Evolutionary conservation across 345 rosid genomes (phyloP).

Genomic region (Pistacia vera): DNA sequence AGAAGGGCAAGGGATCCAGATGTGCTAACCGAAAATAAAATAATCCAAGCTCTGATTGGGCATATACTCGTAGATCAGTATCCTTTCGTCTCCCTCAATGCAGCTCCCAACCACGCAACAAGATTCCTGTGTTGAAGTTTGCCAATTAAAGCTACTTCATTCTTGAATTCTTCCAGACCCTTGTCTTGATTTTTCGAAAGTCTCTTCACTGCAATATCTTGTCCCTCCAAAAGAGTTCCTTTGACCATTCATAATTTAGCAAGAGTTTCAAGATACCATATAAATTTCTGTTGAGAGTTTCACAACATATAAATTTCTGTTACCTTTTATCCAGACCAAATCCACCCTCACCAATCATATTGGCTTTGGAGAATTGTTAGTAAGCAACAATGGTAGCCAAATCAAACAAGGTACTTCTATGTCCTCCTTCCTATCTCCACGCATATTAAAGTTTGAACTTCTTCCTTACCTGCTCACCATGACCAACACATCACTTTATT

Average conservation of each 20-base stretch:
- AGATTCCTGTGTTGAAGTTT: conserved; percentile 52
- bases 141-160: conserved; percentile 35
- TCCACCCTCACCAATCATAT: conserved; percentile 45
- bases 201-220: conserved; percentile 49
- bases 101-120: conserved; percentile 39
- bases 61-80: conserved; percentile 38
- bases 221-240: conserved; percentile 30
- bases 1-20: background rate
- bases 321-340: conserved; percentile 40
- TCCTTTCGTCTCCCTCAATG: conserved; percentile 35
- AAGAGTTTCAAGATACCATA: background rate
- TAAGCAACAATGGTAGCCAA: conserved; percentile 24
- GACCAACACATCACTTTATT: background rate
- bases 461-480: background rate
- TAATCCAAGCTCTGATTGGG: conserved; percentile 36
- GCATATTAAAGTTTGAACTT: background rate
- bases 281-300: background rate
- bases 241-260: background rate
- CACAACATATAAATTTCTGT: background rate
- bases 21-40: conserved; percentile 34
- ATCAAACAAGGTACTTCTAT: conserved; percentile 32
- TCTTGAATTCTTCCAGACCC: conserved; percentile 40
- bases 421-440: conserved; percentile 11
- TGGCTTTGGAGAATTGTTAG: conserved; percentile 28
- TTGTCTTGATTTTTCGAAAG: conserved; percentile 40